phyloP scores from a whole-genome alignment of 352 stramenopile genomes.

The Phytophthora idaei region DNA sequence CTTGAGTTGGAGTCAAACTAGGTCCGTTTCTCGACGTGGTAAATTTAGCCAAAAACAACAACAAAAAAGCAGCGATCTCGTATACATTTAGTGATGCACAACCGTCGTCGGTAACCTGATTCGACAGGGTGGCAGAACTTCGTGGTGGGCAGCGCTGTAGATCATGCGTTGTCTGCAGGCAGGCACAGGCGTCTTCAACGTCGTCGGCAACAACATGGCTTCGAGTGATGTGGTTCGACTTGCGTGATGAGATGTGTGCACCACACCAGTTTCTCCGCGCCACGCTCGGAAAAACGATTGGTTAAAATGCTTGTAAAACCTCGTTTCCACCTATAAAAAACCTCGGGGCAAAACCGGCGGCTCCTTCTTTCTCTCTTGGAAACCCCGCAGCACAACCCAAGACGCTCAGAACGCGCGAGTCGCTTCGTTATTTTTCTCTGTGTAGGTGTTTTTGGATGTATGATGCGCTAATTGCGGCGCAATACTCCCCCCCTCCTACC shows the following conservation, averaged over 20 bases:
- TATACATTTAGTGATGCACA: background rate
- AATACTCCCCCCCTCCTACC: background rate
- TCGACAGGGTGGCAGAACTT: background rate
- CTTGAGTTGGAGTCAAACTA: background rate
- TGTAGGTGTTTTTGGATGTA: constrained; percentile 19
- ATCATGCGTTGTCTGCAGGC: background rate
- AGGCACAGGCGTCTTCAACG: constrained; percentile 5
- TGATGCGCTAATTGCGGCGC: background rate
- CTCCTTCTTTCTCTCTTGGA: constrained; percentile 24
- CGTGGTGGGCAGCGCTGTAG: background rate
- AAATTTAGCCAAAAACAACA: background rate
- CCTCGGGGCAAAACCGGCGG: constrained; percentile 15
- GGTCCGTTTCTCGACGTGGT: constrained; percentile 1
- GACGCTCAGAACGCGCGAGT: constrained; percentile 32
- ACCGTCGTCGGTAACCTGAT: background rate
- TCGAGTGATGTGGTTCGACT: constrained; percentile 4
- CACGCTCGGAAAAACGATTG: constrained; percentile 38
- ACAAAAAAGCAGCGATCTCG: background rate
- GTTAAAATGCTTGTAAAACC: constrained; percentile 24
- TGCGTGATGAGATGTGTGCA: constrained; percentile 2
- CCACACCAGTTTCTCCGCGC: constrained; percentile 20
- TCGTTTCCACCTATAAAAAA: constrained; percentile 14
- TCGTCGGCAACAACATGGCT: constrained; percentile 8
- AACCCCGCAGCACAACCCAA: constrained; percentile 36
- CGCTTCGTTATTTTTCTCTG: constrained; percentile 21